phyloP scores from a whole-genome alignment of 768 basidiomycete genomes.

The Tylopilus felleus region DNA sequence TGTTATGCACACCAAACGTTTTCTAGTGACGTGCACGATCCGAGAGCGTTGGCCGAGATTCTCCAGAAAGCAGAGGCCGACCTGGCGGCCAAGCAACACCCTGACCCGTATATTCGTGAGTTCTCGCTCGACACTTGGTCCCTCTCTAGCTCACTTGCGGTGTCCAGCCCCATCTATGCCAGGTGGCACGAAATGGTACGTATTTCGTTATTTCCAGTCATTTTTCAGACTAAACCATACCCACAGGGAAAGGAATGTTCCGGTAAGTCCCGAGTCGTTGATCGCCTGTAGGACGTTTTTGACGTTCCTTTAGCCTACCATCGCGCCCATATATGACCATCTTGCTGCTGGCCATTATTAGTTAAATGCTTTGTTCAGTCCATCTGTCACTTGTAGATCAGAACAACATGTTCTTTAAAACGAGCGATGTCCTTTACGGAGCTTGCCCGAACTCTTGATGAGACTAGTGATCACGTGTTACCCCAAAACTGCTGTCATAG shows the following conservation, averaged over 20 bases:
- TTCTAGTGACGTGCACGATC: slow-evolving; percentile 76
- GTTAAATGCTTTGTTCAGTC: neutral
- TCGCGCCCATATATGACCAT: slow-evolving; percentile 67
- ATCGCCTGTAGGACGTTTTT: neutral
- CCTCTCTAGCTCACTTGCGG: slow-evolving; percentile 2
- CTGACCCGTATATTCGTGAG: slow-evolving; percentile 92
- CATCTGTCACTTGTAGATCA: neutral
- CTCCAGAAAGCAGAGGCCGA: slow-evolving; percentile 77
- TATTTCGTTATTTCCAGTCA: slow-evolving; percentile 12
- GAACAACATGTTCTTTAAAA: neutral
- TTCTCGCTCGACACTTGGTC: slow-evolving; percentile 16
- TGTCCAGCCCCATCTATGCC: slow-evolving; percentile 71
- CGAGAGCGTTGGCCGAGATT: slow-evolving; percentile 73
- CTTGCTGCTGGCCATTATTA: slow-evolving; percentile 34
- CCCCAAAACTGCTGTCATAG: neutral
- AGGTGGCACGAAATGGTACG: slow-evolving; percentile 95
- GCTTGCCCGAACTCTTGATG: too few relatives aligned
- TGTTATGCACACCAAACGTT: neutral
- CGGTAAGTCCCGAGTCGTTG: slow-evolving; percentile 46
- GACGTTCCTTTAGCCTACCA: slow-evolving; percentile 45
- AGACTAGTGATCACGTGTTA: neutral
- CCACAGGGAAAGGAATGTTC: slow-evolving; percentile 75
- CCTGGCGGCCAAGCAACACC: slow-evolving; percentile 67
- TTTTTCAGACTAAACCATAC: neutral
- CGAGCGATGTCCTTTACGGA: neutral